A percentile compares a stretch with the other conserved stretches of the same genome.
phyloP scores from a whole-genome alignment of 2,329 filamentous ascomycete species.

The Metarhizium robertsii region DNA sequence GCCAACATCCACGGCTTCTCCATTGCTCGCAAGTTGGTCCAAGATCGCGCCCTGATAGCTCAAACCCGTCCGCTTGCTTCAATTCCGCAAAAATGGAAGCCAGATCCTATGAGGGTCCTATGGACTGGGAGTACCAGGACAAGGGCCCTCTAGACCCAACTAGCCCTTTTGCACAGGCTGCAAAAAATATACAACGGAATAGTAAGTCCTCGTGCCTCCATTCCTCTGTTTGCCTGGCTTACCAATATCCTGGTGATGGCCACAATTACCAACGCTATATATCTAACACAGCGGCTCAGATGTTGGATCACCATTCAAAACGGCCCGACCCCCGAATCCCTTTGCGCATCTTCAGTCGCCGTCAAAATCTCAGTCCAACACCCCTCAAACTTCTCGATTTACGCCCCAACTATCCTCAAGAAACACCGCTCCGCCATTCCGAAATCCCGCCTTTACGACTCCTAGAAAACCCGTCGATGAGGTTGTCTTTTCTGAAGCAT shows the following conservation, averaged over 20 bases:
- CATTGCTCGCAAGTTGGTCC: not conserved
- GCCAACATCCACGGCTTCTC: not conserved
- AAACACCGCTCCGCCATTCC: slow-evolving; percentile 42
- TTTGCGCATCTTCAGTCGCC: slow-evolving; percentile 29
- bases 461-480: slow-evolving; percentile 49
- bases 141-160: slow-evolving; percentile 48
- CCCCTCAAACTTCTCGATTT: slow-evolving; percentile 37
- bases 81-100: slow-evolving; percentile 33
- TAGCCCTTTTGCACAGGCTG: slow-evolving; percentile 50
- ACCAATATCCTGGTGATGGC: not conserved
- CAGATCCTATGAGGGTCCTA: slow-evolving; percentile 49
- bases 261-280: not conserved
- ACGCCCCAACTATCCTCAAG: slow-evolving; percentile 31
- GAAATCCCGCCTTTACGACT: slow-evolving; percentile 56
- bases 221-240: not conserved
- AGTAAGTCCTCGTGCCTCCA: slow-evolving; percentile 26
- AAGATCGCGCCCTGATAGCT: not conserved
- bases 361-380: slow-evolving; percentile 27
- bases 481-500: slow-evolving; percentile 43
- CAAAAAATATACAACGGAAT: slow-evolving; percentile 29
- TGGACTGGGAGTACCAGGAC: slow-evolving; percentile 59
- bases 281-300: slow-evolving; percentile 17
- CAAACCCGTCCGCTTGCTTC: not conserved
- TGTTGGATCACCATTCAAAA: slow-evolving; percentile 30
- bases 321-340: slow-evolving; percentile 20